Evolutionary conservation across 345 rosid genomes (phyloP).

Genomic region (Trapa incisa): DNA sequence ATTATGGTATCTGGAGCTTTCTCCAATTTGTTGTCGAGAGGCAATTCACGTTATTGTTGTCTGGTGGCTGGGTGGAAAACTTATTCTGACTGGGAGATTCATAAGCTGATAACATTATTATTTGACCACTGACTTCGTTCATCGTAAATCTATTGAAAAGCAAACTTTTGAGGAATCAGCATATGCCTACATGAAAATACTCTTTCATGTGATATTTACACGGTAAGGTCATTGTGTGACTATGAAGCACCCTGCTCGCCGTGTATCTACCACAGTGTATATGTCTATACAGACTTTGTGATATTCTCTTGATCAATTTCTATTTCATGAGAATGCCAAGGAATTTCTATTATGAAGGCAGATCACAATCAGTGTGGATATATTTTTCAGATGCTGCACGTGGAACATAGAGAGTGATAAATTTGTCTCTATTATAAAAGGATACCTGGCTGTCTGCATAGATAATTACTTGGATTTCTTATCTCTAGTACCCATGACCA

Average conservation of each 20-base stretch:
- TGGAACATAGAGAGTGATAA: background rate
- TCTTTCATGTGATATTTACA: slow-evolving; percentile 1
- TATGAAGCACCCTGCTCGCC: background rate
- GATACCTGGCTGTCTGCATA: background rate
- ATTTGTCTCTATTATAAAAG: background rate
- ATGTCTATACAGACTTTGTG: background rate
- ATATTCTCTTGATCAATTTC: background rate
- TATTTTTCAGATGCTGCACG: background rate
- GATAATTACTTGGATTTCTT: slow-evolving; percentile 3
- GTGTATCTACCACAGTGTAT: background rate
- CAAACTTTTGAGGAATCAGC: slow-evolving; percentile 1
- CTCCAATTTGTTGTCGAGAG: background rate
- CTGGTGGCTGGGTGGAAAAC: background rate
- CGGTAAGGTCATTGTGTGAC: slow-evolving; percentile 1
- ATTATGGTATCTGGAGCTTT: slow-evolving; percentile 1
- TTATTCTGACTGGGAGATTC: background rate
- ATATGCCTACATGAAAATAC: background rate
- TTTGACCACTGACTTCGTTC: background rate
- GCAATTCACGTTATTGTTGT: background rate
- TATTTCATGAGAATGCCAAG: background rate
- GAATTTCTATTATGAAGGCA: slow-evolving; percentile 2
- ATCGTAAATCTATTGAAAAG: background rate
- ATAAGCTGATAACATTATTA: background rate
- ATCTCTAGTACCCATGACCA: slow-evolving; percentile 31
- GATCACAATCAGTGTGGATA: background rate